Conservation (phyloP, 257 asterid genomes). For the Galeopsis tetrahit region DNA sequence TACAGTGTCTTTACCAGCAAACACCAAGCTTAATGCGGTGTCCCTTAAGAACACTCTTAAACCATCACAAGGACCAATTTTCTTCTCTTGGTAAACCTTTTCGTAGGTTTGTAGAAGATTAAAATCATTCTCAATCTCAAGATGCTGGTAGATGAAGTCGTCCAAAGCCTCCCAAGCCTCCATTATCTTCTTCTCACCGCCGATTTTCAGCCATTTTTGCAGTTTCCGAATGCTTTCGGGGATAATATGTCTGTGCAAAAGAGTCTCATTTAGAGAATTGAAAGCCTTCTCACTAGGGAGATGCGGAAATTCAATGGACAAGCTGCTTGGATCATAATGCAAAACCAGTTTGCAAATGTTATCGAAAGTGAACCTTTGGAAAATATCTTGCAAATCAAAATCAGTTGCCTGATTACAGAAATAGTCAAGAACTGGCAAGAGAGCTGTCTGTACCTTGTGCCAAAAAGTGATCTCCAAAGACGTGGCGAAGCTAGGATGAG, state of each 20-base stretch:
- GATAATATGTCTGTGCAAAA: not conserved
- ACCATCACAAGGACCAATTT: not conserved
- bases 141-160: not conserved
- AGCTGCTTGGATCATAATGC: not conserved
- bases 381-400: not conserved
- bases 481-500: not conserved
- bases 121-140: not conserved
- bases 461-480: not conserved
- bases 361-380: conserved; percentile 4
- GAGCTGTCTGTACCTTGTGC: not conserved
- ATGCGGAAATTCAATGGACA: not conserved
- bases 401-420: not conserved
- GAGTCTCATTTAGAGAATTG: not conserved
- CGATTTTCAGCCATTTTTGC: not conserved
- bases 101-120: not conserved
- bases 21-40: not conserved
- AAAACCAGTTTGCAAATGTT: not conserved
- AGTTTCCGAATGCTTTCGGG: not conserved
- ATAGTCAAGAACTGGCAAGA: not conserved
- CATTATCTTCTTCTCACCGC: not conserved
- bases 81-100: not conserved
- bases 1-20: not conserved
- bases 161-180: not conserved
- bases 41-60: not conserved
- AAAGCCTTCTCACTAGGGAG: not conserved